These are phyloP conservation scores for Aspergillus pseudoglaucus DNA, from an alignment of 2,329 filamentous ascomycete genomes.

Conservation along the genomic window DNA sequence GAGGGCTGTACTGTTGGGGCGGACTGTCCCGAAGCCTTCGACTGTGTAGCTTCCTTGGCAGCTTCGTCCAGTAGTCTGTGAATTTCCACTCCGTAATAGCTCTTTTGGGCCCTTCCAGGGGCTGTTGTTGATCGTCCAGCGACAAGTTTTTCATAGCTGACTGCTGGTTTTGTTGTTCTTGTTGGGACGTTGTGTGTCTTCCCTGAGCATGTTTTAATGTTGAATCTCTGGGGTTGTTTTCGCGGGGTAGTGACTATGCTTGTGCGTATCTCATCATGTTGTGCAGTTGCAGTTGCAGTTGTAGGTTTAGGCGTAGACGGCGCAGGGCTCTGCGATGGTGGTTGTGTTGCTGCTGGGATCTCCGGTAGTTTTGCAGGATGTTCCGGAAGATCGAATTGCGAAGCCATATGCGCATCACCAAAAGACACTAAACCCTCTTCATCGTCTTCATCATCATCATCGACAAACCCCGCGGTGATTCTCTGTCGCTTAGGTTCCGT, in stretches of 20 bases:
- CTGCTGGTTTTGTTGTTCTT: slow-evolving; percentile 27
- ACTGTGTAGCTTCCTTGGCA: slow-evolving; percentile 50
- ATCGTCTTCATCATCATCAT: slow-evolving; percentile 36
- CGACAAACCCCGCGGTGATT: slow-evolving; percentile 36
- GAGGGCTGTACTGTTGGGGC: slow-evolving; percentile 21
- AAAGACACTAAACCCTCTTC: slow-evolving; percentile 23
- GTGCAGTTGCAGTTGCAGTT: slow-evolving; percentile 2
- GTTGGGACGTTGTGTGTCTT: slow-evolving; percentile 38
- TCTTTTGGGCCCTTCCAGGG: slow-evolving; percentile 51
- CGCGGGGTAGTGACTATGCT: slow-evolving; percentile 5
- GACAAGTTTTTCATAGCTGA: slow-evolving; percentile 49
- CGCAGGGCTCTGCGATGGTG: slow-evolving; percentile 1
- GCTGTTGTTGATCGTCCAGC: slow-evolving; percentile 46
- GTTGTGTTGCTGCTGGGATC: slow-evolving; percentile 10
- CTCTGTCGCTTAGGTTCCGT: slow-evolving; percentile 35
- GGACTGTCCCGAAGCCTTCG: slow-evolving; percentile 15
- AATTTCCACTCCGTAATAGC: slow-evolving; percentile 90
- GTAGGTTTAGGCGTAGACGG: neutral
- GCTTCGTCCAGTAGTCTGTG: slow-evolving; percentile 72
- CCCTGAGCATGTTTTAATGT: slow-evolving; percentile 45
- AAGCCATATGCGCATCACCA: slow-evolving; percentile 23
- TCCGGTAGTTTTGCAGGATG: slow-evolving; percentile 12
- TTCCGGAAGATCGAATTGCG: slow-evolving; percentile 24
- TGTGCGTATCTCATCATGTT: neutral
- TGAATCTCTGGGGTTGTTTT: slow-evolving; percentile 15